Evolutionary conservation across 2,329 filamentous ascomycete species (phyloP).

Genomic region (Elsinoe ampelina): DNA sequence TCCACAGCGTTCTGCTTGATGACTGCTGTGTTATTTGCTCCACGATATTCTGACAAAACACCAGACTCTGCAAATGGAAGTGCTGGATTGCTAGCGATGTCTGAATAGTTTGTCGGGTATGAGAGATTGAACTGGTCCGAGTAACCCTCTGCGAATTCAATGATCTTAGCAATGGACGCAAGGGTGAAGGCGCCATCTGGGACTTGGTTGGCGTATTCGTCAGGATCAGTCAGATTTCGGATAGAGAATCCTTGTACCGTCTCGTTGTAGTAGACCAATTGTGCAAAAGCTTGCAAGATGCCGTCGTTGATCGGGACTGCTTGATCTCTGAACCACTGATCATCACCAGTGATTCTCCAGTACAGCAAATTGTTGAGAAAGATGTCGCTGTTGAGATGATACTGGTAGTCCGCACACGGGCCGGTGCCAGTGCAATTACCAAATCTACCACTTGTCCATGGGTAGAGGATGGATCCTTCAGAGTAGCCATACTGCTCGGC

Average conservation of each 20-base stretch:
- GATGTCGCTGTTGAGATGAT: conserved; percentile 63
- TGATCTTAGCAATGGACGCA: conserved; percentile 17
- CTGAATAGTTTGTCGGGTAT: conserved; percentile 14
- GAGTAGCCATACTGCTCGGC: conserved; percentile 48
- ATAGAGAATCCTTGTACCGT: conserved; percentile 41
- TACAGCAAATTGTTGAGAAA: conserved; percentile 54
- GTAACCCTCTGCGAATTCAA: conserved; percentile 16
- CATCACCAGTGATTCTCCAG: conserved; percentile 51
- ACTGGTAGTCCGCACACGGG: conserved; percentile 61
- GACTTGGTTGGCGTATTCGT: conserved; percentile 56
- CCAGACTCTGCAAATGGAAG: conserved; percentile 17
- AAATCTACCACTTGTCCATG: conserved; percentile 58
- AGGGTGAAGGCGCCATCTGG: conserved; percentile 17
- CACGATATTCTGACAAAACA: conserved; percentile 15
- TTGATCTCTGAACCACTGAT: conserved; percentile 43
- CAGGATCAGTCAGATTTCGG: conserved; percentile 62
- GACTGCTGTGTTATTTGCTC: conserved; percentile 18
- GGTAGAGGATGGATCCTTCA: conserved; percentile 50
- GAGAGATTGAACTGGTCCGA: conserved; percentile 15
- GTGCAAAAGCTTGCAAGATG: conserved; percentile 51
- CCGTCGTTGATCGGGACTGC: conserved; percentile 57
- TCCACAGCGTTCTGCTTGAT: conserved; percentile 65
- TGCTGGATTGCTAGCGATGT: conserved; percentile 15
- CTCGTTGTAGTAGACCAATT: conserved; percentile 52
- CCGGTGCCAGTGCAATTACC: conserved; percentile 58